Percentiles rank a stretch among this genome's conserved stretches.
These are phyloP conservation scores for Bipolaris bicolor DNA, from an alignment of 2,329 filamentous ascomycete species.

Conservation along the genomic window DNA sequence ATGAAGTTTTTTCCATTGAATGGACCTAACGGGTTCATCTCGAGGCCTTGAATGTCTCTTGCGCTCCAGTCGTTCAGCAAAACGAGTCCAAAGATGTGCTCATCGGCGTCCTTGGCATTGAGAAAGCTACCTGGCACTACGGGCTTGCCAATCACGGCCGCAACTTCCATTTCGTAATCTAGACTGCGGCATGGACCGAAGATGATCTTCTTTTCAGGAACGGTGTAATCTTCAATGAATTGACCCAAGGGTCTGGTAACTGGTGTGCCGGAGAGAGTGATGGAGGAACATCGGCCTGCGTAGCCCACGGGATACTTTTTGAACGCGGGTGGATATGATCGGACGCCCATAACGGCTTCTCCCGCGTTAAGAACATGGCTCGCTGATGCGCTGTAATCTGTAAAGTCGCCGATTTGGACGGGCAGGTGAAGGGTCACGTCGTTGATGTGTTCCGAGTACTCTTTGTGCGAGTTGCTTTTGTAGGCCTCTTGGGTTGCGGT, in stretches of 20 bases:
- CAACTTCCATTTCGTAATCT: slow-evolving; percentile 60
- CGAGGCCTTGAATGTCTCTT: slow-evolving; percentile 66
- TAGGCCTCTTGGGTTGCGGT: slow-evolving; percentile 47
- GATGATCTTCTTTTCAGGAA: slow-evolving; percentile 58
- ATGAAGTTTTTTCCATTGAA: slow-evolving; percentile 67
- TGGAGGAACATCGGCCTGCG: slow-evolving; percentile 60
- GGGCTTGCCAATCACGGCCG: slow-evolving; percentile 53
- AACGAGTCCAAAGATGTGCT: slow-evolving; percentile 68
- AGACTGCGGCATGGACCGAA: slow-evolving; percentile 51
- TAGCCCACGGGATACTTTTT: slow-evolving; percentile 57
- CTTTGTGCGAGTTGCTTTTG: slow-evolving; percentile 29
- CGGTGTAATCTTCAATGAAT: slow-evolving; percentile 31
- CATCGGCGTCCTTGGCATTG: slow-evolving; percentile 51
- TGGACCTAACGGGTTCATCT: slow-evolving; percentile 67
- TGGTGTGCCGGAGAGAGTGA: slow-evolving; percentile 57
- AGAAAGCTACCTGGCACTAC: slow-evolving; percentile 49
- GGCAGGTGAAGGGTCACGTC: slow-evolving; percentile 61
- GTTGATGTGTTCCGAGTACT: slow-evolving; percentile 41
- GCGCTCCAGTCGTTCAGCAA: slow-evolving; percentile 69
- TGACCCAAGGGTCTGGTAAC: slow-evolving; percentile 36
- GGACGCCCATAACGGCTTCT: slow-evolving; percentile 36
- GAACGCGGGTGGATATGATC: slow-evolving; percentile 35
- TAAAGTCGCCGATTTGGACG: slow-evolving; percentile 62
- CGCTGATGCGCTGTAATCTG: slow-evolving; percentile 62
- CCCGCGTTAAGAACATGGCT: slow-evolving; percentile 61